phyloP scores from a whole-genome alignment of 1,284 basidiomycete species.

The Irpex sp. region DNA sequence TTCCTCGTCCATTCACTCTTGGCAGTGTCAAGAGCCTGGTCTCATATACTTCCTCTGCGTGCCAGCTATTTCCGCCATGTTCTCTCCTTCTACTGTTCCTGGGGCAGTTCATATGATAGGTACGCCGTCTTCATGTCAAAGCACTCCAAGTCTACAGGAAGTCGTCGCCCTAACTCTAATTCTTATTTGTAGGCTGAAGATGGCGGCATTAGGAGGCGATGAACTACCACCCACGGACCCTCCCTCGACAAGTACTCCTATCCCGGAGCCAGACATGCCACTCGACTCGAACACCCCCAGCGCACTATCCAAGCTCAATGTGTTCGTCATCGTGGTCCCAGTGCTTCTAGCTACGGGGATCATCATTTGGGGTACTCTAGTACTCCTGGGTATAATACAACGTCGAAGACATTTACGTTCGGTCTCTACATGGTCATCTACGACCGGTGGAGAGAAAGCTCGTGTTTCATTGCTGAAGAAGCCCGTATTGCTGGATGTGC shows the following conservation, averaged over 20 bases:
- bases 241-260: background rate
- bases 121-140: background rate
- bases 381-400: conserved; percentile 3
- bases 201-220: background rate
- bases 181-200: background rate
- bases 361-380: conserved; percentile 2
- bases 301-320: background rate
- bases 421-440: background rate
- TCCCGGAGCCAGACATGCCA: background rate
- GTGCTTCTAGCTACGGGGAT: conserved; percentile 5
- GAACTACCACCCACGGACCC: background rate
- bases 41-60: background rate
- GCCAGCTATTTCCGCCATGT: background rate
- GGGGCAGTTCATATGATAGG: background rate
- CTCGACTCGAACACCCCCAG: background rate
- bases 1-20: background rate
- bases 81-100: background rate
- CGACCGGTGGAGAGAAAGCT: background rate
- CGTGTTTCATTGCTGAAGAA: background rate
- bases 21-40: background rate
- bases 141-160: background rate
- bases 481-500: conserved; percentile 7
- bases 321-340: conserved; percentile 4
- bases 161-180: too few relatives aligned
- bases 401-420: background rate